Evolutionary conservation across 129 eudicot genomes (phyloP).

Genomic region (Ambrosia trifida): DNA sequence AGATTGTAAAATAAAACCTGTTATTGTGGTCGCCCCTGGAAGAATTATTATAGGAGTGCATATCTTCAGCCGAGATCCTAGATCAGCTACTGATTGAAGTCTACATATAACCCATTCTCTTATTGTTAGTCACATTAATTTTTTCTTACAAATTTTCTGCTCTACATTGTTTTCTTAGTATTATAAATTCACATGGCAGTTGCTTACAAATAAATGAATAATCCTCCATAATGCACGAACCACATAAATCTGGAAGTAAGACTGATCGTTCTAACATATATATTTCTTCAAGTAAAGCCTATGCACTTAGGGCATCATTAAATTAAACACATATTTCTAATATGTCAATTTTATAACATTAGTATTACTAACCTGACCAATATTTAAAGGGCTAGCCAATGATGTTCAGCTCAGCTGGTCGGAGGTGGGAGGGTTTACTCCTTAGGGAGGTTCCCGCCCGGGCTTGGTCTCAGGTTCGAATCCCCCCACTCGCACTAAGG

Average conservation of each 20-base stretch:
- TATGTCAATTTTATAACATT: not conserved
- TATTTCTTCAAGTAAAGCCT: not conserved
- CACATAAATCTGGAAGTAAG: not conserved
- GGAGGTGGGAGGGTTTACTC: too few relatives aligned
- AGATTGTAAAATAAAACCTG: too few relatives aligned
- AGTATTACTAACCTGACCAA: not conserved
- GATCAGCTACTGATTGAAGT: not conserved
- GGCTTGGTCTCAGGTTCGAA: too few relatives aligned
- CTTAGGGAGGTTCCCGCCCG: too few relatives aligned
- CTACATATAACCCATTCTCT: not conserved
- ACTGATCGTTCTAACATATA: not conserved
- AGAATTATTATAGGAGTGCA: not conserved
- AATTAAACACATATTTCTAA: not conserved
- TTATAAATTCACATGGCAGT: not conserved
- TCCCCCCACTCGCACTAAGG: too few relatives aligned
- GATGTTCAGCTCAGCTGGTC: too few relatives aligned
- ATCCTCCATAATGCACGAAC: not conserved
- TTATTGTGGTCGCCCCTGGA: too few relatives aligned
- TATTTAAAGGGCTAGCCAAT: too few relatives aligned
- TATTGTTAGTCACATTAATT: not conserved
- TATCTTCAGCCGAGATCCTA: not conserved
- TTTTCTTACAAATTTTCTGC: not conserved
- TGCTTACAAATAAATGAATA: not conserved
- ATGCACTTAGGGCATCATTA: not conserved
- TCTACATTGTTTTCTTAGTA: slow-evolving; percentile 2